Evolutionary conservation across 192 early-diverging fungal species (phyloP).

Genomic region (Rhizophagus prolifer): DNA sequence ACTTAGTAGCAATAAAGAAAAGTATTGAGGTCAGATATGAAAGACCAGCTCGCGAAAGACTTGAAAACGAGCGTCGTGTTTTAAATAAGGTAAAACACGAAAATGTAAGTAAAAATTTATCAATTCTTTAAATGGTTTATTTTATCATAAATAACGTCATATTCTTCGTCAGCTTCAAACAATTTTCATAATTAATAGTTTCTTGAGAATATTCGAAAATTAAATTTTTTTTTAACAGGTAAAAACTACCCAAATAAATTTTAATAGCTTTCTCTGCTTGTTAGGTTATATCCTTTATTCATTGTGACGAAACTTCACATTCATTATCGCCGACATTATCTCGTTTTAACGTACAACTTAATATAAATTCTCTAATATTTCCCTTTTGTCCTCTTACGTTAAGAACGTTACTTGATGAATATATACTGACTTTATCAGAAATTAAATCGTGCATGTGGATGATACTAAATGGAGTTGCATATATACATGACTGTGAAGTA

Average conservation of each 20-base stretch:
- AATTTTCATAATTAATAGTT: no score
- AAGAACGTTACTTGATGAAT: slow-evolving; percentile 1
- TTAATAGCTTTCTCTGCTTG: no score
- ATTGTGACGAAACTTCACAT: neutral
- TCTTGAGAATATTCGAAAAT: no score
- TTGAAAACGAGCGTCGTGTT: slow-evolving; percentile 6
- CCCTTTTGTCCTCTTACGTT: slow-evolving; percentile 24
- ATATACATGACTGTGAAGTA: slow-evolving; percentile 63
- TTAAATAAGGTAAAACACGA: slow-evolving; percentile 13
- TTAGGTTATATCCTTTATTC: slow-evolving; percentile 21
- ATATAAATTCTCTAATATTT: slow-evolving; percentile 15
- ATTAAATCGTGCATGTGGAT: slow-evolving; percentile 21
- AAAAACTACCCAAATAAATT: no score
- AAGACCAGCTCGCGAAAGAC: slow-evolving; percentile 9
- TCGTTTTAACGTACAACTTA: slow-evolving; percentile 8
- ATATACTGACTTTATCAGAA: neutral
- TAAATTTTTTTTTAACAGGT: no score
- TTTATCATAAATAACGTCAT: no score
- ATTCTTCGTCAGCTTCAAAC: no score
- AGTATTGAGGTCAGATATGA: neutral
- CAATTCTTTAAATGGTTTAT: neutral
- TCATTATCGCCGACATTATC: neutral
- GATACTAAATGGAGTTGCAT: slow-evolving; percentile 72
- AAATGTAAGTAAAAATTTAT: slow-evolving; percentile 10
- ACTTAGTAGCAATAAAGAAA: slow-evolving; percentile 17